Base-by-base conservation (phyloP, 2,329 filamentous ascomycete genomes). In the Venturia asperata region DNA sequence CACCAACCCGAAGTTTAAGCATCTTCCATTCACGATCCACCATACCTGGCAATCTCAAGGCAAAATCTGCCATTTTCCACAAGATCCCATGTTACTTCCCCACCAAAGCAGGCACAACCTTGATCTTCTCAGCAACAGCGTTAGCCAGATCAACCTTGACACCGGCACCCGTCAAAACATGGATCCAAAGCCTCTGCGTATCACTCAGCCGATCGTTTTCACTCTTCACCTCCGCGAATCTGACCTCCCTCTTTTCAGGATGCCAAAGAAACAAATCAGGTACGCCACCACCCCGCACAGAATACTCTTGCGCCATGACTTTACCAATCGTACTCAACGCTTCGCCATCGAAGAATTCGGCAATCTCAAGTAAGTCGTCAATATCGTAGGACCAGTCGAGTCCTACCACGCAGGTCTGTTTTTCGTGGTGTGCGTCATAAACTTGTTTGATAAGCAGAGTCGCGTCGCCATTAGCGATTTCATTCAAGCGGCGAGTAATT, bases 171-270 rank as follows among this genome's bases (percentile, higher is more conserved):
- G 87, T 88, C 64, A 99, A 81, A 9, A 97, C 91, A 80, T 97
- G 91, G 71, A 97, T 96, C 94, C 94, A 99, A 69, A 99, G 82
- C 70, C 94, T 81, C 78, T 99, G 94, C 21, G 92, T 96, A 79
- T 99, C 94, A 76, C 93, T 97, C 72, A 99, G 79, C 47, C 92
- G 86, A 80, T 99, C 94, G 76, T 96, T 97, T 74, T 80, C 79
- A 67, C 79, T 81, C 74, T 82, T 82, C 13, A 82, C 80, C 67
- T 82, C 80, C 0, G 74, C 71, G 65, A 77, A 77, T 71, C 75
- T 74, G 66, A 75, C 73, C 67, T 76, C 72, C 30, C 70, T 74
- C 66, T 72, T 68, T 4, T 73, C 71, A 30, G 77, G 71, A 70
- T 86, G 85, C 94, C 94, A 99, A 2, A 99, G 82, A 68, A 99